Conservation (phyloP, 345 rosid genomes). For the Euphorbia lathyris region DNA sequence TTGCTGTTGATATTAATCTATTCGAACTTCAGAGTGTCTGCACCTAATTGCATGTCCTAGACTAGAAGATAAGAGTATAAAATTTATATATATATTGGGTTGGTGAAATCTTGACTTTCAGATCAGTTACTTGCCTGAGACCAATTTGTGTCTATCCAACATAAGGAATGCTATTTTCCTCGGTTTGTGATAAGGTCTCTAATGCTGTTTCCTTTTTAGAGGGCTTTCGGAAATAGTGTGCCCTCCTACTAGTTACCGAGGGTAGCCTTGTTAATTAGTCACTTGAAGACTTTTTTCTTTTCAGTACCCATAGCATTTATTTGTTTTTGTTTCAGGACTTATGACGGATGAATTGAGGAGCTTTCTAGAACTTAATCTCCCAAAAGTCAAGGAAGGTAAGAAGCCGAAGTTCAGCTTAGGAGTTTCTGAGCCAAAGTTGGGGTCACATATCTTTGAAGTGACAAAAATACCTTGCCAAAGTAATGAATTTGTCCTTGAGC, state of each 20-base stretch:
- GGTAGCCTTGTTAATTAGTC: background rate
- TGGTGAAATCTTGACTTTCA: too few species aligned
- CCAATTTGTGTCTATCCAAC: background rate
- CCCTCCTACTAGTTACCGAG: background rate
- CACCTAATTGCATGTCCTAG: background rate
- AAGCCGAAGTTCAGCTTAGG: conserved; percentile 76
- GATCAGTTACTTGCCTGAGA: background rate
- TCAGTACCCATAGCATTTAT: background rate
- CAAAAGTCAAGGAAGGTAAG: conserved; percentile 80
- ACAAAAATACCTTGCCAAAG: conserved; percentile 86
- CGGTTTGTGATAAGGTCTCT: background rate
- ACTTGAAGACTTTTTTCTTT: background rate
- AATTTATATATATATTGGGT: too few species aligned
- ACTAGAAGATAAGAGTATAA: too few species aligned
- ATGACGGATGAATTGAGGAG: conserved; percentile 87
- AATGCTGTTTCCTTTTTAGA: background rate
- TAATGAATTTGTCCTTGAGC: conserved; percentile 79
- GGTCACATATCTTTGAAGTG: conserved; percentile 71
- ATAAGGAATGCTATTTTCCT: background rate
- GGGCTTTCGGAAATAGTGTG: background rate
- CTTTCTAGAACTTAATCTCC: conserved; percentile 83
- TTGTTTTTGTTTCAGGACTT: conserved; percentile 23
- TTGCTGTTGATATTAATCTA: background rate
- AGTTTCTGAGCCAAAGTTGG: conserved; percentile 81
- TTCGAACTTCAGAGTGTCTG: too few species aligned